Percentiles rank a stretch among this genome's conserved stretches.
Conservation (phyloP, 2,329 filamentous ascomycete species). For the Berkeleyomyces basicola region DNA sequence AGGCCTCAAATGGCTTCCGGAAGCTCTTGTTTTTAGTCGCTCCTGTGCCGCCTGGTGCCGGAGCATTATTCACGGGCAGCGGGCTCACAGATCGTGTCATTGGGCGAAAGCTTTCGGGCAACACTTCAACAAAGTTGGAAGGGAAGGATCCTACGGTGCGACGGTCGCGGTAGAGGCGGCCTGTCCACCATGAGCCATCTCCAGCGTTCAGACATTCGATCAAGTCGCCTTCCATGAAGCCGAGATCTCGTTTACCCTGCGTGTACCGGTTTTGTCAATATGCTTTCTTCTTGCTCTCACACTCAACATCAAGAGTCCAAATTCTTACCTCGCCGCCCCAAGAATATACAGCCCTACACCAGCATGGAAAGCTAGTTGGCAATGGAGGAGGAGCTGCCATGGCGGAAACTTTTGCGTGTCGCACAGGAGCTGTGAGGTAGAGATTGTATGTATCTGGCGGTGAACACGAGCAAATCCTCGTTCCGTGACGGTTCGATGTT, state of each 20-base stretch:
- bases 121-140: conserved; percentile 89
- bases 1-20: conserved; percentile 50
- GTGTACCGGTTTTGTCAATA: conserved; percentile 2
- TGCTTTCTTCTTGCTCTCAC: background rate
- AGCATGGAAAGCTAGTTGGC: conserved; percentile 72
- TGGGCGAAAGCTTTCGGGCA: conserved; percentile 73
- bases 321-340: conserved; percentile 66
- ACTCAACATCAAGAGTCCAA: background rate
- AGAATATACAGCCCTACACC: conserved; percentile 81
- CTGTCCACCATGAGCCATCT: conserved; percentile 98
- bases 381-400: conserved; percentile 44
- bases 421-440: background rate
- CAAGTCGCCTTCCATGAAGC: conserved; percentile 92
- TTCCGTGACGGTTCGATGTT: background rate
- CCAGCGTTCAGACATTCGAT: conserved; percentile 97
- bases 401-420: conserved; percentile 14
- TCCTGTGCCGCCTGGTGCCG: conserved; percentile 22
- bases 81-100: conserved; percentile 44
- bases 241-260: conserved; percentile 77
- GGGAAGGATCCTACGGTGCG: conserved; percentile 86
- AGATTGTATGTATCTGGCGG: background rate
- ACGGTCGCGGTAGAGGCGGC: conserved; percentile 73
- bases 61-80: conserved; percentile 37
- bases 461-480: background rate
- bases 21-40: conserved; percentile 45